Base-by-base conservation (phyloP, 805 yeast species). In the Candida palmyrensis region DNA sequence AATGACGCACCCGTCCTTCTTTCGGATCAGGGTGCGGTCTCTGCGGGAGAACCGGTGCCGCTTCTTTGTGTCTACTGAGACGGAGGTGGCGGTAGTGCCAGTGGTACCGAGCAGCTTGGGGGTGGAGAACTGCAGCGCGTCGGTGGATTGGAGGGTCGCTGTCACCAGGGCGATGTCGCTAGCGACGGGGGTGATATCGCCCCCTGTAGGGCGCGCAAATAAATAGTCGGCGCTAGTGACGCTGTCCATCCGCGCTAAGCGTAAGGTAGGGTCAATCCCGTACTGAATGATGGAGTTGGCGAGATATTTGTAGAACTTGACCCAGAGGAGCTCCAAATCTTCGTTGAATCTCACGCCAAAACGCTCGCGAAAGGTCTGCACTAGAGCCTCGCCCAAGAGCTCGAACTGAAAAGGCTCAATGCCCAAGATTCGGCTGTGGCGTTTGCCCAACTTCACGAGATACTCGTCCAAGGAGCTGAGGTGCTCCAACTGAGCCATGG, bases 361-460 rank as follows among this genome's bases (percentile, higher is more conserved):
- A 43, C 88, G 57, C 50, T 80, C 86, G 45, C 73, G 71, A 43
- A 82, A 77, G 1, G 90, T 82, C 45, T 71, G 73, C 37, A 82
- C 63, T 27, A 82, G 62, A 0, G 88, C 87, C 35, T 73, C 73
- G 2, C 90, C 90, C 87, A 82, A 77, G 23, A 78, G 53, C 51
- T 79, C 79, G 44, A 78, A 82, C 49, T 77, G 79, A 2, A 70
- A 67, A 0, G 83, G 71, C 39, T 81, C 87, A 25, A 83, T 80
- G 11, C 85, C 86, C 40, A 85, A 60, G 32, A 85, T 78, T 43
- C 95, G 61, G 2, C 86, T 63, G 53, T 86, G 95, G 32, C 85
- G 63, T 49, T 82, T 82, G 2, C 89, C 94, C 43, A 85, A 57
- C 29, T 73, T 71, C 27, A 61, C 62, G 31, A 86, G 57, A 36